Evolutionary conservation across 106 monocot genomes (phyloP).

Genomic region (Acanthochlamys bracteata): DNA sequence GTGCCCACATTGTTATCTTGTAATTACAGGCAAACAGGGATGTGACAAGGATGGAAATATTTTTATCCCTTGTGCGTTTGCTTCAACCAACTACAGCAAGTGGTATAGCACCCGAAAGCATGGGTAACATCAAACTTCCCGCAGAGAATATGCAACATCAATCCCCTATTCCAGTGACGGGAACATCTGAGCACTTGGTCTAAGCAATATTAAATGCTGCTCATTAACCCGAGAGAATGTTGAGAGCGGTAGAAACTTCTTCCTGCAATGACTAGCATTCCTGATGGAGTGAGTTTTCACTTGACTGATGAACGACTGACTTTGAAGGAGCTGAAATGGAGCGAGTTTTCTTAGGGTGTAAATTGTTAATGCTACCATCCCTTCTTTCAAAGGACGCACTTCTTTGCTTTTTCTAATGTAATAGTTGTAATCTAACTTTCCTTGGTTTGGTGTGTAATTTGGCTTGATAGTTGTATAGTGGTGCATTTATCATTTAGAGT

Average conservation of each 20-base stretch:
- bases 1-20: not conserved
- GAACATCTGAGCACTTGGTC: slow-evolving; percentile 15
- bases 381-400: not conserved
- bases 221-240: slow-evolving; percentile 17
- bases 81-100: slow-evolving; percentile 39
- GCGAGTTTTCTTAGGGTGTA: not conserved
- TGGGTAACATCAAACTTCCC: slow-evolving; percentile 15
- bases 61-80: slow-evolving; percentile 59
- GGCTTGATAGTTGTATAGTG: not conserved
- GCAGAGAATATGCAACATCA: slow-evolving; percentile 13
- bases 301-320: slow-evolving; percentile 4
- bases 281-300: slow-evolving; percentile 2
- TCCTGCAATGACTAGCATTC: slow-evolving; percentile 60
- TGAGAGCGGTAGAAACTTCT: slow-evolving; percentile 29
- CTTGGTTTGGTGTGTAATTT: not conserved
- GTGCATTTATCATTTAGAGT: not conserved
- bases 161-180: slow-evolving; percentile 40
- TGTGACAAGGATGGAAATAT: slow-evolving; percentile 91
- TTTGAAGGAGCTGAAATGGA: not conserved
- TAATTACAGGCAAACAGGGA: slow-evolving; percentile 71
- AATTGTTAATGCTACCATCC: not conserved
- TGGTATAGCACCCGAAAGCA: slow-evolving; percentile 7
- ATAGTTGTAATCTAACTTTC: slow-evolving; percentile 1
- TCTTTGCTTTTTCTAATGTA: not conserved
- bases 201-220: not conserved